A percentile compares a stretch with the other conserved stretches of the same genome.
Conservation (phyloP, 129 eudicot genomes). For the Ambrosia trifida region DNA sequence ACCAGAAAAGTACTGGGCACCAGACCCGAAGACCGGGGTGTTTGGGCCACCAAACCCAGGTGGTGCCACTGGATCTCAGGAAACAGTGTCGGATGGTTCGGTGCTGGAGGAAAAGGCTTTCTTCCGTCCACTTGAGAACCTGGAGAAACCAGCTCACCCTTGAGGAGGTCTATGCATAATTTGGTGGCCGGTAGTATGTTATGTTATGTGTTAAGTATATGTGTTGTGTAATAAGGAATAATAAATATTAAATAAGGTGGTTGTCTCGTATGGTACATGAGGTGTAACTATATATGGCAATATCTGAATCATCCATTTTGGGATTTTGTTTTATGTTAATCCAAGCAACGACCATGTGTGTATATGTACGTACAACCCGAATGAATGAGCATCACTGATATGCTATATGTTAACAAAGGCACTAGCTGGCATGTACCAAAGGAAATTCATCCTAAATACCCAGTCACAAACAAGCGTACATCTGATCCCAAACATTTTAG, state of each 20-base stretch:
- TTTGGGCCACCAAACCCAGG: slow-evolving; percentile 57
- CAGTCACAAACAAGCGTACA: too few relatives aligned
- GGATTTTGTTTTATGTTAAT: background rate
- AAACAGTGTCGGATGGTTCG: slow-evolving; percentile 32
- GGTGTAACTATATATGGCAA: background rate
- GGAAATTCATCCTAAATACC: too few relatives aligned
- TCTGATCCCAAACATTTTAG: too few relatives aligned
- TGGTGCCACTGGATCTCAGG: slow-evolving; percentile 8
- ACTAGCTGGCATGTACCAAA: too few relatives aligned
- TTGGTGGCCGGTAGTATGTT: slow-evolving; percentile 20
- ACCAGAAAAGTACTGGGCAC: slow-evolving; percentile 78
- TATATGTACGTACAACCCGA: too few relatives aligned
- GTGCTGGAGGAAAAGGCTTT: slow-evolving; percentile 86
- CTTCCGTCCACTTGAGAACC: slow-evolving; percentile 77
- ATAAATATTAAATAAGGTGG: background rate
- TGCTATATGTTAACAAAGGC: too few relatives aligned
- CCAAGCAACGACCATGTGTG: background rate
- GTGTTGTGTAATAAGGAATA: slow-evolving; percentile 5
- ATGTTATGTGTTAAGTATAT: background rate
- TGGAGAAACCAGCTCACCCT: slow-evolving; percentile 74
- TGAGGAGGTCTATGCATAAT: slow-evolving; percentile 1
- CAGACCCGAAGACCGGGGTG: slow-evolving; percentile 86
- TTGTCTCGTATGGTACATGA: too few relatives aligned
- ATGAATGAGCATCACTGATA: too few relatives aligned
- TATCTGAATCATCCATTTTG: background rate